phyloP scores from a whole-genome alignment of 176 grass and related monocot genomes.

The Juncus inflexus region DNA sequence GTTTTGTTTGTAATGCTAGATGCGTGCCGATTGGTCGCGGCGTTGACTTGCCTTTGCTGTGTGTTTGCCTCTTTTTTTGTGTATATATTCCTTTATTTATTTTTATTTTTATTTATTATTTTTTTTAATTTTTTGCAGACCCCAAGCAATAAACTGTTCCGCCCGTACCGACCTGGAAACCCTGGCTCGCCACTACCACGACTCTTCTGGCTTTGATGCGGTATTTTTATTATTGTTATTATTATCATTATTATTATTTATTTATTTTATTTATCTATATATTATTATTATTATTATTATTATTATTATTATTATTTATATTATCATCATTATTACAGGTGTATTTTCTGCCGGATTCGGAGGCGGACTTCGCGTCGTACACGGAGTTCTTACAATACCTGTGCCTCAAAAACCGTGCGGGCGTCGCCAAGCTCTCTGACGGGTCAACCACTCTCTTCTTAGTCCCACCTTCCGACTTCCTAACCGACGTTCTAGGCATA shows the following conservation, averaged over 20 bases:
- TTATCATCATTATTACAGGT: not conserved
- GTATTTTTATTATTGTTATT: not conserved
- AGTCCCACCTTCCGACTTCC: constrained; percentile 82
- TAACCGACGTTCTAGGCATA: constrained; percentile 69
- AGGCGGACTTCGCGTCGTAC: constrained; percentile 91
- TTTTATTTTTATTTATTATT: too few species aligned
- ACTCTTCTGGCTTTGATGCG: constrained; percentile 69
- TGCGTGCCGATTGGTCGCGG: constrained; percentile 76
- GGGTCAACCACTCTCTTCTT: constrained; percentile 70
- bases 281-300: too few species aligned
- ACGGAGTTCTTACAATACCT: constrained; percentile 88
- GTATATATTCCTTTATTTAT: not conserved
- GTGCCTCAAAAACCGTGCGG: constrained; percentile 72
- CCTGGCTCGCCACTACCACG: constrained; percentile 63
- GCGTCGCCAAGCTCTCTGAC: constrained; percentile 85
- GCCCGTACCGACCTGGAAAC: constrained; percentile 90
- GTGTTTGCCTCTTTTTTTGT: not conserved
- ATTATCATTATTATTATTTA: too few species aligned
- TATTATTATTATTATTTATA: too few species aligned
- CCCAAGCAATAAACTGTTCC: constrained; percentile 62
- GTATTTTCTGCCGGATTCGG: constrained; percentile 82
- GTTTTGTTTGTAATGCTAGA: constrained; percentile 77
- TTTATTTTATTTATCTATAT: too few species aligned
- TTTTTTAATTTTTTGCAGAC: constrained; percentile 49
- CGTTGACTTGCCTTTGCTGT: constrained; percentile 55